phyloP scores from a whole-genome alignment of 2,329 filamentous ascomycete genomes.

The Chalaropsis ovoidea region DNA sequence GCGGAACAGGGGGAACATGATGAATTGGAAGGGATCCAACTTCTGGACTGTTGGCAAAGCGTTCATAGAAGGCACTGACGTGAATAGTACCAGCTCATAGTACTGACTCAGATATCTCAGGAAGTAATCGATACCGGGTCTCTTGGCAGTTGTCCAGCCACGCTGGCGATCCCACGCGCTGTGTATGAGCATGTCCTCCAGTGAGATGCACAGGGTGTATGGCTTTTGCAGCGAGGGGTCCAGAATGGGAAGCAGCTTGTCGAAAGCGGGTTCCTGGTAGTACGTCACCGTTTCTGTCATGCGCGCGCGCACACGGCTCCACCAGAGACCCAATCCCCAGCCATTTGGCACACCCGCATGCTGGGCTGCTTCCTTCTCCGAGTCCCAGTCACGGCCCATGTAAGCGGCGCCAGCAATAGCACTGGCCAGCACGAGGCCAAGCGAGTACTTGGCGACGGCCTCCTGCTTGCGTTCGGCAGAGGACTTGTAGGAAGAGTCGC shows the following conservation, averaged over 20 bases:
- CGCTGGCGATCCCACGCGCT: constrained; percentile 91
- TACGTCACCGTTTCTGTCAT: constrained; percentile 69
- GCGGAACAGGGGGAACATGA: constrained; percentile 87
- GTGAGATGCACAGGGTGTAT: constrained; percentile 81
- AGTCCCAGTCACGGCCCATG: constrained; percentile 81
- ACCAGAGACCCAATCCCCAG: constrained; percentile 67
- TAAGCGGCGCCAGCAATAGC: constrained; percentile 55
- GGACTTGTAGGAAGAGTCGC: constrained; percentile 75
- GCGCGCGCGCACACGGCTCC: constrained; percentile 66
- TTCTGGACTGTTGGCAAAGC: constrained; percentile 85
- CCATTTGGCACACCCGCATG: constrained; percentile 68
- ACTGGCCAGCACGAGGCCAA: constrained; percentile 49
- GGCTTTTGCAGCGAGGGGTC: constrained; percentile 73
- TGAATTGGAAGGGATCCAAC: constrained; percentile 87
- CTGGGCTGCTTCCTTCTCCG: constrained; percentile 59
- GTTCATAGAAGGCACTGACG: constrained; percentile 70
- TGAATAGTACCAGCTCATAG: constrained; percentile 96
- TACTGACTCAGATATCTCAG: constrained; percentile 93
- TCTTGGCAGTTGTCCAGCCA: constrained; percentile 90
- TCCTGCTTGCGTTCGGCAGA: constrained; percentile 77
- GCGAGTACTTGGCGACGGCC: constrained; percentile 64
- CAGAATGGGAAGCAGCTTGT: constrained; percentile 77
- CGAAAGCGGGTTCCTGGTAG: constrained; percentile 92
- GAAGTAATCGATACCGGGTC: constrained; percentile 94
- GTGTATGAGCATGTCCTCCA: constrained; percentile 90